phyloP scores from a whole-genome alignment of 768 basidiomycete genomes.

The Trametes maxima region DNA sequence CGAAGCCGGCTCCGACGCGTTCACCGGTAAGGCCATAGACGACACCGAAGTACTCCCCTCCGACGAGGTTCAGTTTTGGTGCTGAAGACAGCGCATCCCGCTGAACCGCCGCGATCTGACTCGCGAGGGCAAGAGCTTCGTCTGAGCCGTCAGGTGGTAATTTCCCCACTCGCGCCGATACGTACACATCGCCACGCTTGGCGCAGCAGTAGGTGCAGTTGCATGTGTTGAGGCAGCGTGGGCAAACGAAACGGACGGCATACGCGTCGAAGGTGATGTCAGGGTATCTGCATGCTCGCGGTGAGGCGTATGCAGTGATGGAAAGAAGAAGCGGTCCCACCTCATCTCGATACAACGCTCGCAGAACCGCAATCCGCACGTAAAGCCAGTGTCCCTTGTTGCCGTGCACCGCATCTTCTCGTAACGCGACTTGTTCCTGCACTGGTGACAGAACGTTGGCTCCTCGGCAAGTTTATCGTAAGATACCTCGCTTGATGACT shows the following conservation, averaged over 20 bases:
- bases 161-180: conserved; percentile 29
- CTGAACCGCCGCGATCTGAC: neutral
- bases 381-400: conserved; percentile 10
- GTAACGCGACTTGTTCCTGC: conserved; percentile 29
- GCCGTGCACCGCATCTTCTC: conserved; percentile 43
- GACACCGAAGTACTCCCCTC: conserved; percentile 11
- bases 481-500: neutral
- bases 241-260: conserved; percentile 42
- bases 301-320: neutral
- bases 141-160: conserved; percentile 12
- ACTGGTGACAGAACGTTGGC: conserved; percentile 40
- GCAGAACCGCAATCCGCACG: conserved; percentile 40
- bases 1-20: conserved; percentile 18
- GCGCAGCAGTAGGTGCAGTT: conserved; percentile 50
- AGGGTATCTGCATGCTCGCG: conserved; percentile 37
- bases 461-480: conserved; percentile 9
- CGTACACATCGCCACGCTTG: conserved; percentile 49
- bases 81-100: neutral
- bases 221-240: conserved; percentile 47
- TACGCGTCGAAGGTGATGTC: conserved; percentile 39
- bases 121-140: conserved; percentile 6
- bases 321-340: conserved; percentile 25
- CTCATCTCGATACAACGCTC: conserved; percentile 37
- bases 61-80: neutral
- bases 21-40: conserved; percentile 5